Conservation (phyloP, 2,329 filamentous ascomycete species). For the Dactylellina haptotyla region DNA sequence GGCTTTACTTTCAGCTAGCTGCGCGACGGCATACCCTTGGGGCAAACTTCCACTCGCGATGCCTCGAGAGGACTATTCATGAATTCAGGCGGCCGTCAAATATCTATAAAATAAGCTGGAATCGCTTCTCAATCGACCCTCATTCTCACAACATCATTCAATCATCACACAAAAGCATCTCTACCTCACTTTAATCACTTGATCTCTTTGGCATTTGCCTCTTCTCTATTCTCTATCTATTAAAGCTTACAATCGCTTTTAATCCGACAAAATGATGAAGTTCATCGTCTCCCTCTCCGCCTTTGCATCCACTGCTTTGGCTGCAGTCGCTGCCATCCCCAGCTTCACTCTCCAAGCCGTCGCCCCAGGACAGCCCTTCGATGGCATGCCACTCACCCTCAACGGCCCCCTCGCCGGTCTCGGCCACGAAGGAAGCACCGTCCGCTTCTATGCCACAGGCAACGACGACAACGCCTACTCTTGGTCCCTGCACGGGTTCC, state of each 20-base stretch:
- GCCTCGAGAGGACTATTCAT: too few relatives aligned
- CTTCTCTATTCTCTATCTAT: neutral
- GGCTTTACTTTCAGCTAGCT: slow-evolving; percentile 20
- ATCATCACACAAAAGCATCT: slow-evolving; percentile 33
- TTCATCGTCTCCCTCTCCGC: slow-evolving; percentile 40
- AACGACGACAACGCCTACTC: slow-evolving; percentile 19
- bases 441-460: slow-evolving; percentile 48
- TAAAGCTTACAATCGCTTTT: neutral
- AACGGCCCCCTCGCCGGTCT: slow-evolving; percentile 32
- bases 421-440: slow-evolving; percentile 17
- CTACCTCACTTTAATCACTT: slow-evolving; percentile 14
- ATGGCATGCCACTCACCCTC: slow-evolving; percentile 40
- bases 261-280: slow-evolving; percentile 40
- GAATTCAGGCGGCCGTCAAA: neutral
- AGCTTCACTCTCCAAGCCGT: slow-evolving; percentile 47
- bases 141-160: slow-evolving; percentile 43
- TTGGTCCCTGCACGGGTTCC: slow-evolving; percentile 48
- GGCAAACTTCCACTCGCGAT: too few relatives aligned
- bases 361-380: slow-evolving; percentile 37
- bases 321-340: slow-evolving; percentile 33
- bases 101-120: slow-evolving; percentile 44
- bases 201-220: neutral
- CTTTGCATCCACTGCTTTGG: slow-evolving; percentile 48
- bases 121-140: slow-evolving; percentile 17
- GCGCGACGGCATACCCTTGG: neutral